Evolutionary conservation across 2,329 filamentous ascomycete genomes (phyloP).

Genomic region (Fusarium veterinarium): DNA sequence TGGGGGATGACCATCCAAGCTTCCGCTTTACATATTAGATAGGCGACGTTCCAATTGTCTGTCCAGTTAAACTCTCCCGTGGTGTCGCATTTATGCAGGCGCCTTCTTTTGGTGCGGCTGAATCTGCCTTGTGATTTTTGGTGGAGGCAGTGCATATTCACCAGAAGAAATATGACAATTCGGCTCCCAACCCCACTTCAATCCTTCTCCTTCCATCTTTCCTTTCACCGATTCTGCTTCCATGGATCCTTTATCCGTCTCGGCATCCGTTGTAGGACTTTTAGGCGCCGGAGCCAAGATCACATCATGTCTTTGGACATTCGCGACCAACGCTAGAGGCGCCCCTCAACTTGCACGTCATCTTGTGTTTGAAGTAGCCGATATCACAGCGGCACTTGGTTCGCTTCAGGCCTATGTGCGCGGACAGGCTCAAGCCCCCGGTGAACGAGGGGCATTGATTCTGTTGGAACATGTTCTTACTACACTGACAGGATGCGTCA

Average conservation of each 20-base stretch:
- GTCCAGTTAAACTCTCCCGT: background rate
- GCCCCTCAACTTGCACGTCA: background rate
- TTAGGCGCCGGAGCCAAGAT: background rate
- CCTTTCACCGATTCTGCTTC: accelerated
- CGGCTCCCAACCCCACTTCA: background rate
- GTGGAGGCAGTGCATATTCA: background rate
- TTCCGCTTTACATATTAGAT: background rate
- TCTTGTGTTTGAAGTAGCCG: background rate
- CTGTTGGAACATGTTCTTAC: background rate
- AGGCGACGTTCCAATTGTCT: no score
- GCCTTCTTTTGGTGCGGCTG: background rate
- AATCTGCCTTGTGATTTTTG: background rate
- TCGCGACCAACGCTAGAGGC: background rate
- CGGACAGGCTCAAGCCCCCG: background rate
- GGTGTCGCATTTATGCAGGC: background rate
- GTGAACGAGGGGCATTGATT: background rate
- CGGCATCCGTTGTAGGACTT: background rate
- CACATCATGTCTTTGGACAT: background rate
- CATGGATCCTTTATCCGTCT: background rate
- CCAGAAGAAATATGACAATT: background rate
- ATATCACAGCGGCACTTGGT: background rate
- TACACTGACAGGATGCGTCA: background rate
- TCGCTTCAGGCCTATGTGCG: background rate
- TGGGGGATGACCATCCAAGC: background rate
- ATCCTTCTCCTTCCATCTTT: background rate